Evolutionary conservation across 495 filamentous ascomycete genomes (phyloP).

Genomic region (Podospora comata): DNA sequence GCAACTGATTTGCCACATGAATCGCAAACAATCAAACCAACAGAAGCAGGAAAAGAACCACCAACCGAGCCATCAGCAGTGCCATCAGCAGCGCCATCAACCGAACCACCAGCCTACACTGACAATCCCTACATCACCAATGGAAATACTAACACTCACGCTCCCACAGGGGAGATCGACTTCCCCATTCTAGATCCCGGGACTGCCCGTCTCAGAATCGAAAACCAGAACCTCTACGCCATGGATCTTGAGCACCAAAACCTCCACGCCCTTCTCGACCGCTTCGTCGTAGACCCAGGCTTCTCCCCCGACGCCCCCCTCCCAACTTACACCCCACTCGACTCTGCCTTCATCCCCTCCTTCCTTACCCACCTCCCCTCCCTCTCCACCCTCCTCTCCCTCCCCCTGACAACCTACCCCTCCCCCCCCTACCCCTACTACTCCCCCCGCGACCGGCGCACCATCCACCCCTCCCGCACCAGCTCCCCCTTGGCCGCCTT

Average conservation of each 20-base stretch:
- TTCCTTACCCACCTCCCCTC: neutral
- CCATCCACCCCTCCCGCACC: neutral
- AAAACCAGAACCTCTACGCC: neutral
- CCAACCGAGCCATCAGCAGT: neutral
- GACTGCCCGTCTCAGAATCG: neutral
- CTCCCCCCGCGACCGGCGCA: neutral
- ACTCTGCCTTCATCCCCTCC: constrained; percentile 2
- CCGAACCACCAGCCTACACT: neutral
- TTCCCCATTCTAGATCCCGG: neutral
- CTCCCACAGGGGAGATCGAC: neutral
- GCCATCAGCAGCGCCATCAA: neutral
- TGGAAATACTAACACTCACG: neutral
- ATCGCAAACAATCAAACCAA: neutral
- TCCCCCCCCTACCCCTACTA: neutral
- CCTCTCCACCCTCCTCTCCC: constrained; percentile 2
- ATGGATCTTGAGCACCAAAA: too few species aligned
- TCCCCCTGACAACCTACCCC: constrained; percentile 22
- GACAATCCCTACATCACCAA: neutral
- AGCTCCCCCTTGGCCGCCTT: neutral
- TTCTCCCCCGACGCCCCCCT: constrained; percentile 13
- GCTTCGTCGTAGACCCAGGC: neutral
- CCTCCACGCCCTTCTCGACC: neutral
- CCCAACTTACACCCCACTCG: constrained; percentile 18
- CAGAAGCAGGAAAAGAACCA: neutral
- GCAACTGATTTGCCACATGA: neutral